Percentiles rank a stretch among this genome's conserved stretches.
phyloP scores from a whole-genome alignment of 495 filamentous ascomycete genomes.

The Tuber brumale region DNA sequence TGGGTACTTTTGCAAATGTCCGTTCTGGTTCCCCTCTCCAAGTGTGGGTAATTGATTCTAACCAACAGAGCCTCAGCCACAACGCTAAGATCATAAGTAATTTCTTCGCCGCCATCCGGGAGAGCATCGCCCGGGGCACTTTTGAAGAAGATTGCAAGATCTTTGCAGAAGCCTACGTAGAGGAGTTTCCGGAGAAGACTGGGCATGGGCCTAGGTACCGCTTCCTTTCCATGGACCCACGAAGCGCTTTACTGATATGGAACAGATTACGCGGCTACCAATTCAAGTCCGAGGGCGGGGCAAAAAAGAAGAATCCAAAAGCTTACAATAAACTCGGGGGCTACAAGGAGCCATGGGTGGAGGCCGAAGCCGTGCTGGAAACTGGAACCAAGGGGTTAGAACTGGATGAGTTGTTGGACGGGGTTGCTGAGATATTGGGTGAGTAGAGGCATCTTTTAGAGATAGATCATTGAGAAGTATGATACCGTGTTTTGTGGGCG shows the following conservation, averaged over 20 bases:
- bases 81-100: constrained; percentile 64
- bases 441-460: not conserved
- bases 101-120: constrained; percentile 68
- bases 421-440: constrained; percentile 53
- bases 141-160: constrained; percentile 55
- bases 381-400: constrained; percentile 53
- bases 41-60: not conserved
- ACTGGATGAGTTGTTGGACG: constrained; percentile 55
- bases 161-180: constrained; percentile 60
- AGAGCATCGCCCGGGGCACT: constrained; percentile 52
- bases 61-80: constrained; percentile 48
- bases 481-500: too few species aligned
- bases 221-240: not conserved
- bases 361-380: constrained; percentile 45
- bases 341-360: constrained; percentile 46
- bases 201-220: constrained; percentile 69
- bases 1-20: constrained; percentile 81
- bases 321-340: constrained; percentile 49
- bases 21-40: not conserved
- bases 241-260: constrained; percentile 11
- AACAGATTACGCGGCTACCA: constrained; percentile 73
- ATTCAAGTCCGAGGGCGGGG: constrained; percentile 59
- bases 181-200: constrained; percentile 61
- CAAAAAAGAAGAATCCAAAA: constrained; percentile 60
- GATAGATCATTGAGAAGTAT: not conserved